Base-by-base conservation (phyloP, 495 filamentous ascomycete genomes). In the Neurospora sp. region DNA sequence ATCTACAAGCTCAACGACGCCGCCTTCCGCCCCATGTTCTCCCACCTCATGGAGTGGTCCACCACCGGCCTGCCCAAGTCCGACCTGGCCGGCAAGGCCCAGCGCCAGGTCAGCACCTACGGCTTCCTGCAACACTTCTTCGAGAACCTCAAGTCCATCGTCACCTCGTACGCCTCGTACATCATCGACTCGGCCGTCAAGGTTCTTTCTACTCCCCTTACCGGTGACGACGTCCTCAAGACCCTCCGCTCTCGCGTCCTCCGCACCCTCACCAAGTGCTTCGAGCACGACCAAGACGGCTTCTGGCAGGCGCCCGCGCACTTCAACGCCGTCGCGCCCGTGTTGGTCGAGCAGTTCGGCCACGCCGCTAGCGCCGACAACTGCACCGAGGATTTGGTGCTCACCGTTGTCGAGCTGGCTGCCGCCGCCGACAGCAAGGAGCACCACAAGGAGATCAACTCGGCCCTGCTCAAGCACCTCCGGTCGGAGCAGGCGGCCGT, bases 1-100 rank as follows among this genome's bases (percentile, higher is more conserved):
- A 92, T 96, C 69, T 92, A 96, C 83, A 98, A 98, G 86, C 87
- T 98, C 27, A 98, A 97, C 81, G 96, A 99, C 81, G 89, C 91
- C n/a, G 88, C 92, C 20, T 99, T 98, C 88, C 88, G 94, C n/a
- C 96, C 96, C 0, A 89, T 98, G 70, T 98, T 98, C 80, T 85
- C 88, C 18, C 88, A 89, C 71, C 81, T 97, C 7, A 84, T 94
- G 31, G 94, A 97, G 40, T 97, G 94, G 93, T 88, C 91, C 0
- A 82, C 31, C 78, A 82, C 72, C 72, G 83, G 72, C 72, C 82
- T 86, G n/a, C 82, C 90, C 31, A 91, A 89, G 82, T 87, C 87
- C 71, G 91, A 93, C 72, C 77, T 75, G 2, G 74, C 83, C 40
- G 89, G 87, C 41, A 85, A 81, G 61, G 77, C 85, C 9, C 80